Base-by-base conservation (phyloP, 1,139 yeast genomes). In the Pneumocystis wakefieldiae region DNA sequence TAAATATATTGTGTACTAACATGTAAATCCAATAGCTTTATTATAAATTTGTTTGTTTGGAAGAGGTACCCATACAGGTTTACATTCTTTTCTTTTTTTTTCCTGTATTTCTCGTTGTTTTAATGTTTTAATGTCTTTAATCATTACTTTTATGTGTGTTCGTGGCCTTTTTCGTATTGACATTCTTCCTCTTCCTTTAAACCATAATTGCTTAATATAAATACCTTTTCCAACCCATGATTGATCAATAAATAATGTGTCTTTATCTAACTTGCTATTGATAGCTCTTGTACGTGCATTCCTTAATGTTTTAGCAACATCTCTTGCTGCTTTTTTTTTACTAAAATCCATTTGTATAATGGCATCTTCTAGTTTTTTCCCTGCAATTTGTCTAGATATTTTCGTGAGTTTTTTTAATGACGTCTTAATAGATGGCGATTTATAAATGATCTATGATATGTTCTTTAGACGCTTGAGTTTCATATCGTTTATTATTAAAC, bases 221-320 rank as follows among this genome's bases (percentile, higher is more conserved):
- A 37, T 37, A 10, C 64, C 67, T 57, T 62, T 63, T 28, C 66
- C 67, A 37, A 65, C 65, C 64, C 66, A 65, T 32, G 67, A 65
- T 37, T 65, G 64, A 48, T 65, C 67, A 14, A 65, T 60, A 60
- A 62, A 64, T 10, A 65, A 62, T 7, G 62, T 59, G 10, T 59
- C 61, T 36, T 61, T 59, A 28, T 65, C 66, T 57, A 65, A 61
- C 8, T 59, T 17, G n/a, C 42, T 32, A 17, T 60, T 59, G 3
- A 65, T 48, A 32, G 65, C 67, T 19, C 62, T 61, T 24, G 59
- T 42, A n/a, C 61, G 61, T 17, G 67, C 67, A 24, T 62, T 60
- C 17, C 36, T 59, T 7, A 65, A 60, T 8, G 61, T 55, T 29
- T 61, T 58, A 41, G 62, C 65, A n/a, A 65, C 57, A 10, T 59